These are phyloP conservation scores for Aspergillus tubingensis DNA, from an alignment of 2,329 filamentous ascomycete species.

Conservation along the genomic window DNA sequence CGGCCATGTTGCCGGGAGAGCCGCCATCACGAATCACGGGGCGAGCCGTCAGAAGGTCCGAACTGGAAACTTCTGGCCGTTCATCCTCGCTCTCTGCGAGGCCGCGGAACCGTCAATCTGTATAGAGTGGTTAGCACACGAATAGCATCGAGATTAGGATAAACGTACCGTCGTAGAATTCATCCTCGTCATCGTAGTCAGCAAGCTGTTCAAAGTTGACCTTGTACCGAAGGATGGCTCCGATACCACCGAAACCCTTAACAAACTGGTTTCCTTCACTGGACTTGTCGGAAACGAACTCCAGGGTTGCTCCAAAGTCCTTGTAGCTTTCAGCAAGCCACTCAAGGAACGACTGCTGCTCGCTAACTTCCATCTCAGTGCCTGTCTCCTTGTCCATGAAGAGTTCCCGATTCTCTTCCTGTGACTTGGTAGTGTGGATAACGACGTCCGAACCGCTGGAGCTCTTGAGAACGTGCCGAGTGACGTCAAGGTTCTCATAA, in stretches of 20 bases:
- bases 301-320: conserved; percentile 91
- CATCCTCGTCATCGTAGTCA: conserved; percentile 86
- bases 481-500: conserved; percentile 95
- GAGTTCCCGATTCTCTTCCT: conserved; percentile 76
- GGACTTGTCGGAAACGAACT: conserved; percentile 96
- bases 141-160: neutral
- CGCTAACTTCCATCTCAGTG: conserved; percentile 92
- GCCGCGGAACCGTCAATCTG: conserved; percentile 87
- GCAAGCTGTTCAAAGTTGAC: conserved; percentile 99
- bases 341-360: conserved; percentile 92
- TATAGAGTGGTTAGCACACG: conserved; percentile 9
- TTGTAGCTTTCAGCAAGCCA: conserved; percentile 99
- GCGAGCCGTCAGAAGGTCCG: conserved; percentile 59
- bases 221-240: conserved; percentile 96
- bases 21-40: conserved; percentile 41
- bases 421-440: conserved; percentile 83
- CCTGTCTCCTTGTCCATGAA: conserved; percentile 97
- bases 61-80: conserved; percentile 61
- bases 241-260: conserved; percentile 98
- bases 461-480: conserved; percentile 84
- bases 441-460: conserved; percentile 71
- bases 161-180: conserved; percentile 75
- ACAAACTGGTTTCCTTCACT: conserved; percentile 99
- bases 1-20: conserved; percentile 36
- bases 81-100: conserved; percentile 86